Conservation (phyloP, 1,284 basidiomycete genomes). For the Papiliotrema laurentii region DNA sequence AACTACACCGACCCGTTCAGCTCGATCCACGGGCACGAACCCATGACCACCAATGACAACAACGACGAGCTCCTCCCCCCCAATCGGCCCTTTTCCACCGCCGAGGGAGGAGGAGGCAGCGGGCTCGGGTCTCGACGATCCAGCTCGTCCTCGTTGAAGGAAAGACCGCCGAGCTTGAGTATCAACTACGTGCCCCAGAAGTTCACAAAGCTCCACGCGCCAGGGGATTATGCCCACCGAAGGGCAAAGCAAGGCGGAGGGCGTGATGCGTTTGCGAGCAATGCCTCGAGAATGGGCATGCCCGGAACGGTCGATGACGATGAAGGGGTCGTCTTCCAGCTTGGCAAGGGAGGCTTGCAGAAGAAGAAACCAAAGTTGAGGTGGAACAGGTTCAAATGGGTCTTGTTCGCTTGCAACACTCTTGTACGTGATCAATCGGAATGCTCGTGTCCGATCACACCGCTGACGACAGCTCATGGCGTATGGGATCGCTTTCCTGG, state of each 20-base stretch:
- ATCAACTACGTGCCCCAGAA: slow-evolving; percentile 65
- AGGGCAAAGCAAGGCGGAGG: slow-evolving; percentile 57
- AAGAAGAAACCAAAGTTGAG: slow-evolving; percentile 52
- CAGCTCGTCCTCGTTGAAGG: not conserved
- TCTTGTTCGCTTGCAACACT: slow-evolving; percentile 56
- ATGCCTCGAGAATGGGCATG: slow-evolving; percentile 48
- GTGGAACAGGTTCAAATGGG: slow-evolving; percentile 70
- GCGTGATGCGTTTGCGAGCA: slow-evolving; percentile 55
- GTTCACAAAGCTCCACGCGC: slow-evolving; percentile 54
- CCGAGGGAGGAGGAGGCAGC: not conserved
- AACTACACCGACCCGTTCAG: not conserved
- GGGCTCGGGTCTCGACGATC: not conserved
- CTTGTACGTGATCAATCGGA: slow-evolving; percentile 49
- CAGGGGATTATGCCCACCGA: slow-evolving; percentile 48
- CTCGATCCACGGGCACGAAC: slow-evolving; percentile 3
- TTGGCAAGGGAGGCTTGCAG: slow-evolving; percentile 46
- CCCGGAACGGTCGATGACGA: slow-evolving; percentile 59
- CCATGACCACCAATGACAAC: not conserved
- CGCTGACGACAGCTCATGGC: slow-evolving; percentile 49
- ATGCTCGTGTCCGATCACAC: not conserved
- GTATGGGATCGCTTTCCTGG: slow-evolving; percentile 56
- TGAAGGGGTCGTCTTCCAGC: slow-evolving; percentile 52
- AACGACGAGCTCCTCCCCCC: slow-evolving; percentile 1
- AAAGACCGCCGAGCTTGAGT: slow-evolving; percentile 45
- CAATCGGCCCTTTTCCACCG: not conserved